Percentiles rank a stretch among this genome's conserved stretches.
phyloP scores from a whole-genome alignment of 2,329 filamentous ascomycete genomes.

The Fusarium anguioides region DNA sequence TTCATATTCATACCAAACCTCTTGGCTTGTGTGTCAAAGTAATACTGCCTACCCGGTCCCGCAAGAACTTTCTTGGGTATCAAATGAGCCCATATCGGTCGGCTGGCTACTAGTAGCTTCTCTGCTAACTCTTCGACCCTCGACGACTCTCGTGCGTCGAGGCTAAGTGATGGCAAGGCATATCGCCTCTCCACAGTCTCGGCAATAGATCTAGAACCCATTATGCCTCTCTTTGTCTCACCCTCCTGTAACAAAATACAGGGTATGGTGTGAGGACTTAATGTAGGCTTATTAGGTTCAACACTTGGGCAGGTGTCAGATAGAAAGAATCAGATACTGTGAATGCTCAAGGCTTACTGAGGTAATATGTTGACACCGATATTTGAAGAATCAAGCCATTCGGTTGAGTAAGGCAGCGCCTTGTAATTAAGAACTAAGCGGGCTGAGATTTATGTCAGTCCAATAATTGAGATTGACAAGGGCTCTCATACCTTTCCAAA shows the following conservation, averaged over 20 bases:
- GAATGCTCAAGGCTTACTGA: rapidly evolving
- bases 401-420: background rate
- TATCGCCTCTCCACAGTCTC: background rate
- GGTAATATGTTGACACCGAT: background rate
- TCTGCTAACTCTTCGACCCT: background rate
- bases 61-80: background rate
- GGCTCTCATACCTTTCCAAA: background rate
- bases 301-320: background rate
- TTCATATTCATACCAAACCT: background rate
- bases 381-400: background rate
- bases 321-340: rapidly evolving
- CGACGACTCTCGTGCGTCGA: background rate
- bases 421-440: conserved; percentile 2
- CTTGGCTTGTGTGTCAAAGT: background rate
- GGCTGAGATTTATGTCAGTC: background rate
- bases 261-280: background rate
- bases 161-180: background rate
- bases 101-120: background rate
- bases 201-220: background rate
- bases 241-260: background rate
- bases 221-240: background rate
- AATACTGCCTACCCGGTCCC: background rate
- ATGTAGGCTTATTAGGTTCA: background rate
- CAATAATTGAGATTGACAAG: background rate
- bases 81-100: conserved; percentile 1